These are phyloP conservation scores for Lentinula novae-zelandiae DNA, from an alignment of 1,284 basidiomycete genomes.

Conservation along the genomic window DNA sequence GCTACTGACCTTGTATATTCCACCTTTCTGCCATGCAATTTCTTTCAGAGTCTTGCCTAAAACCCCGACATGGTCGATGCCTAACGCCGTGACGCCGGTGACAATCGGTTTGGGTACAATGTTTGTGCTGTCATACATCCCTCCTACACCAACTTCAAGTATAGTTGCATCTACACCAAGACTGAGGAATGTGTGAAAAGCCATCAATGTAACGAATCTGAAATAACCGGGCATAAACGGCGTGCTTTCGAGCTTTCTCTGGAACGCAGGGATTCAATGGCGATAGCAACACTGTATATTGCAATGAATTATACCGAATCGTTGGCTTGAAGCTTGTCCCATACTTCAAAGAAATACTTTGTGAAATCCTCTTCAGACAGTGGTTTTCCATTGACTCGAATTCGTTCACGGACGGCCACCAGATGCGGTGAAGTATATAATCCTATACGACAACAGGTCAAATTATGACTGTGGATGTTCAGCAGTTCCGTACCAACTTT, in stretches of 20 bases:
- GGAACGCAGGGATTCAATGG: constrained; percentile 11
- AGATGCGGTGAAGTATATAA: constrained; percentile 98
- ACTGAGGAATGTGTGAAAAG: constrained; percentile 87
- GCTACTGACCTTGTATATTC: constrained; percentile 83
- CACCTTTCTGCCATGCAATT: constrained; percentile 95
- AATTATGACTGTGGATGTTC: background rate
- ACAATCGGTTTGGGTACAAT: constrained; percentile 88
- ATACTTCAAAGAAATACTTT: constrained; percentile 94
- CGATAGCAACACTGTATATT: background rate
- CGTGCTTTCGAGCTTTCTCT: constrained; percentile 57
- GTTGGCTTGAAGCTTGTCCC: constrained; percentile 84
- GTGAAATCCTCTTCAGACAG: constrained; percentile 88
- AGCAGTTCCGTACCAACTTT: constrained; percentile 55
- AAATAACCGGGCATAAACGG: constrained; percentile 89
- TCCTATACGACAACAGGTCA: constrained; percentile 39
- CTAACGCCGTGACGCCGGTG: constrained; percentile 88
- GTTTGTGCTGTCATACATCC: constrained; percentile 94
- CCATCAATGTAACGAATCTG: constrained; percentile 88
- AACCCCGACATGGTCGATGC: constrained; percentile 90
- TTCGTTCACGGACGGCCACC: constrained; percentile 93
- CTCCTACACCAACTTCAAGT: constrained; percentile 96
- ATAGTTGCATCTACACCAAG: constrained; percentile 85
- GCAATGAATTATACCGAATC: constrained; percentile 40
- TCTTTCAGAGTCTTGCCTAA: constrained; percentile 88
- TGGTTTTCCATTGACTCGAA: constrained; percentile 90